Base-by-base conservation (phyloP, 768 basidiomycete species). In the Leccinum rimulosum region DNA sequence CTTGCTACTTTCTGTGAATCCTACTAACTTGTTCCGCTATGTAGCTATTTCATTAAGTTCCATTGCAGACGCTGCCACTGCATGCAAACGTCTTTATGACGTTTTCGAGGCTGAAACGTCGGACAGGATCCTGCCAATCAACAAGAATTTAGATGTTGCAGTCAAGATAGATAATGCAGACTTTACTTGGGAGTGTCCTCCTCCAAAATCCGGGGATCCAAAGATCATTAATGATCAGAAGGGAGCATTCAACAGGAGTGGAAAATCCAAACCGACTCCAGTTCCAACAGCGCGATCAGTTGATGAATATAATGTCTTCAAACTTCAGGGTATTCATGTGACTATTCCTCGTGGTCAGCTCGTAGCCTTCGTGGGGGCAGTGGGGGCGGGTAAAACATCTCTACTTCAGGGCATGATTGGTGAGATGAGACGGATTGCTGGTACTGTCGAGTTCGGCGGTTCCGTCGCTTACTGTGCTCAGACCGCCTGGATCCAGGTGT, bases 161-260 rank as follows among this genome's bases (percentile, higher is more conserved):
- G 66, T 96, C 56, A 79, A 81, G 57, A 82, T 92, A 49, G 76
- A 82, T 51, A 78, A 81, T 55, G 93, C 85, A 8, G 81, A 85
- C 11, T 96, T 96, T 74, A 85, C 85, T 1, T 98, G 95, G 95
- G 95, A 97, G 65, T 80, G 85, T 4, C 83, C 88, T 1, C 85
- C 87, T 0, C 82, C 82, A 1, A 80, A 84, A 45, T 66, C 66
- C 0, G 79, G 74, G 30, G 75, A 66, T 38, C 60, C 83, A 83
- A 61, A 91, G 95, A 66, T 84, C 91, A 30, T 72, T 95, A 60
- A 93, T 91, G 67, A 90, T 96, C 54, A 91, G 91, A 56, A 85
- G 94, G 53, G 17, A 50, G 40, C 52, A 76, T 80, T 31, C 80
- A 77, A 56, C 54, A 54, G 17, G 43, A 66, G 7, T 36, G 36